Evolutionary conservation across 1,284 basidiomycete species (phyloP).

Genomic region (Sporisorium exsertum): DNA sequence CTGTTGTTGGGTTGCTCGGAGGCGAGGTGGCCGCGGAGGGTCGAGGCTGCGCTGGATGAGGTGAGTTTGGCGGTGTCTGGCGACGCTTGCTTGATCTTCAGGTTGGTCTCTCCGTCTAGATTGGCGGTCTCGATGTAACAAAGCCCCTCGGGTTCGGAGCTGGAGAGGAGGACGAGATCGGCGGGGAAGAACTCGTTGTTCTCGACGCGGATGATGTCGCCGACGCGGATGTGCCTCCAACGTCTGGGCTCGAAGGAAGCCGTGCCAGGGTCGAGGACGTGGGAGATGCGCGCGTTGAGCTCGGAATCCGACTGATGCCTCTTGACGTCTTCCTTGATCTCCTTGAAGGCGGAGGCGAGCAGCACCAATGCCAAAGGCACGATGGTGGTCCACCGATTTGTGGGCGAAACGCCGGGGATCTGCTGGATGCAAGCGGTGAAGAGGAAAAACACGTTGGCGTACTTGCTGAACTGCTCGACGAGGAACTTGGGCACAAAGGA

Average conservation of each 20-base stretch:
- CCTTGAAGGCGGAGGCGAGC: conserved; percentile 95
- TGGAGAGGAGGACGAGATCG: conserved; percentile 87
- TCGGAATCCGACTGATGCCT: conserved; percentile 94
- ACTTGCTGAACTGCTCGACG: conserved; percentile 94
- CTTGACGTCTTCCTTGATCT: conserved; percentile 95
- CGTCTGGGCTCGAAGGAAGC: conserved; percentile 80
- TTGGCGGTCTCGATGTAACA: conserved; percentile 99
- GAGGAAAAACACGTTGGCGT: conserved; percentile 98
- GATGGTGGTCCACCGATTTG: conserved; percentile 94
- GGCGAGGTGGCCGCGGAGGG: conserved; percentile 83
- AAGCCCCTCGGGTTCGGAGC: conserved; percentile 94
- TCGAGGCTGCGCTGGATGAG: conserved; percentile 79
- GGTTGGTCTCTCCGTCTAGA: conserved; percentile 96
- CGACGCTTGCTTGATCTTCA: conserved; percentile 98
- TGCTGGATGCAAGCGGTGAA: conserved; percentile 99
- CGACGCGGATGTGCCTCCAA: conserved; percentile 91
- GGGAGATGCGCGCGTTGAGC: conserved; percentile 84
- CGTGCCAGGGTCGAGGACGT: conserved; percentile 78
- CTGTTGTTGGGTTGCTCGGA: conserved; percentile 98
- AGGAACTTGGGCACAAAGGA: conserved; percentile 95
- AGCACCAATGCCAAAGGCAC: conserved; percentile 89
- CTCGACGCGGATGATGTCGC: conserved; percentile 90
- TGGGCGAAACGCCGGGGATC: conserved; percentile 96
- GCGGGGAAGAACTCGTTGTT: conserved; percentile 96
- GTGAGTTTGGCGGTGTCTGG: conserved; percentile 83